These are phyloP conservation scores for Rhizophlyctis rosea DNA, from an alignment of 192 early-diverging fungal species.

Conservation along the genomic window DNA sequence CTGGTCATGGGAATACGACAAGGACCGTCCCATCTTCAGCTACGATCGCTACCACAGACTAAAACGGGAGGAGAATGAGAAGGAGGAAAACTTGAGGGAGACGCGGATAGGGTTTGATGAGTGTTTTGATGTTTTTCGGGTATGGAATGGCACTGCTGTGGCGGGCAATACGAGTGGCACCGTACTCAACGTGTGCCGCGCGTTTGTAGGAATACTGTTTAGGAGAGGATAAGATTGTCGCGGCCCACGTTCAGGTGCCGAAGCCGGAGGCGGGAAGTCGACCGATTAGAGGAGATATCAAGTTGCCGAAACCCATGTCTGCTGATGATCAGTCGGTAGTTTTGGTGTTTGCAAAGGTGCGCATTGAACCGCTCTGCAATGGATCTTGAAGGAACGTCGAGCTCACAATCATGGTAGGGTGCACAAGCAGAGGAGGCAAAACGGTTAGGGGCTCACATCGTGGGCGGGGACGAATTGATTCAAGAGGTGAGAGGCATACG, in stretches of 20 bases:
- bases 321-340: slow-evolving; percentile 46
- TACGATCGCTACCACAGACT: too few relatives aligned
- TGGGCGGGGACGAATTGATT: slow-evolving; percentile 87
- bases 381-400: not conserved
- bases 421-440: slow-evolving; percentile 76
- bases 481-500: slow-evolving; percentile 42
- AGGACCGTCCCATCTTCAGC: too few relatives aligned
- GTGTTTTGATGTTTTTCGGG: too few relatives aligned
- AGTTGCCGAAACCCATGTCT: slow-evolving; percentile 62
- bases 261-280: slow-evolving; percentile 71
- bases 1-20: too few relatives aligned
- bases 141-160: too few relatives aligned
- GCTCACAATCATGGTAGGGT: slow-evolving; percentile 39
- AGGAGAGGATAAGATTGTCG: slow-evolving; percentile 24
- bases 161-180: too few relatives aligned
- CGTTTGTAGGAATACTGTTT: slow-evolving; percentile 32
- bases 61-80: too few relatives aligned
- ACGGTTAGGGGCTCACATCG: slow-evolving; percentile 74
- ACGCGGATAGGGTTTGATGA: too few relatives aligned
- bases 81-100: too few relatives aligned
- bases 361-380: not conserved
- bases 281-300: slow-evolving; percentile 77
- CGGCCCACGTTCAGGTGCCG: slow-evolving; percentile 27
- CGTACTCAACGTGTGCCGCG: too few relatives aligned
- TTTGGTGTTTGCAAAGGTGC: slow-evolving; percentile 81